Evolutionary conservation across 2,329 filamentous ascomycete species (phyloP).

Genomic region (Beauveria varroae): DNA sequence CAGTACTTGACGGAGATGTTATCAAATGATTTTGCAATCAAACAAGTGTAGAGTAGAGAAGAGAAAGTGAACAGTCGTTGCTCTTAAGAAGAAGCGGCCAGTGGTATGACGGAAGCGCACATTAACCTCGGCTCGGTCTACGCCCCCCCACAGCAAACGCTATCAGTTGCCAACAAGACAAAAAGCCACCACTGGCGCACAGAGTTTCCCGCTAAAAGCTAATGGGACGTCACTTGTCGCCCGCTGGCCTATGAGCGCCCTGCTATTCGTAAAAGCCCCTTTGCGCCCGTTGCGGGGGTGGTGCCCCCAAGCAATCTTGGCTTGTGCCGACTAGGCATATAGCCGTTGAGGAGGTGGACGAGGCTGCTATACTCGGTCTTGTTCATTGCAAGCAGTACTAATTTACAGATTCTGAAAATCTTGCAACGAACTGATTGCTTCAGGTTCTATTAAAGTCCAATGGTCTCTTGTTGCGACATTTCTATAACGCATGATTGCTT

Average conservation of each 20-base stretch:
- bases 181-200: not conserved
- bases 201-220: not conserved
- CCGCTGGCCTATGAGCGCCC: slow-evolving; percentile 1
- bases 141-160: not conserved
- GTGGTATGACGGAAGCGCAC: not conserved
- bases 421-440: too few relatives aligned
- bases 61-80: not conserved
- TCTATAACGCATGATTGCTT: too few relatives aligned
- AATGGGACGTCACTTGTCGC: not conserved
- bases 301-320: not conserved
- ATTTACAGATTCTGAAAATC: too few relatives aligned
- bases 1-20: too few relatives aligned
- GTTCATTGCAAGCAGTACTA: too few relatives aligned
- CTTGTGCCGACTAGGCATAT: not conserved
- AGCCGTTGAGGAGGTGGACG: not conserved
- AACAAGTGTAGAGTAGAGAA: not conserved
- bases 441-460: too few relatives aligned
- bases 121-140: slow-evolving; percentile 10
- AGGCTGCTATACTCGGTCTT: too few relatives aligned
- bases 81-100: not conserved
- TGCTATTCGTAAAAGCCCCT: slow-evolving; percentile 1
- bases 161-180: not conserved
- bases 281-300: not conserved
- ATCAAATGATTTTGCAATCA: not conserved
- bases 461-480: too few relatives aligned